Conservation (phyloP, 257 asterid species). For the Lycium ferocissimum region DNA sequence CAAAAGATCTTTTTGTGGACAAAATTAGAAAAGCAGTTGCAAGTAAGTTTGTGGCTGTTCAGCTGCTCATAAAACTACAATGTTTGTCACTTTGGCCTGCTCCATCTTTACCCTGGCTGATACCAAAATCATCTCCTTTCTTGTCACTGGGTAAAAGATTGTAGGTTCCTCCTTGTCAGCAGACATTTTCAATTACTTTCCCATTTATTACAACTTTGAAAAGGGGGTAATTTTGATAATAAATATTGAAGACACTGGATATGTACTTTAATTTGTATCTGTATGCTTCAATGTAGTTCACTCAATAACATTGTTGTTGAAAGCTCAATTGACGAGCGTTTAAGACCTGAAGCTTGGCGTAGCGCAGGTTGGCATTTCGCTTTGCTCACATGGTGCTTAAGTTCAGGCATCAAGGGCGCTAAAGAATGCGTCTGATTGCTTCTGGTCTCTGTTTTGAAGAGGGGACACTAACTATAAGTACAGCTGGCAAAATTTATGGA, state of each 20-base stretch:
- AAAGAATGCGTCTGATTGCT: neutral
- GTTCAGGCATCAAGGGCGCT: slow-evolving; percentile 18
- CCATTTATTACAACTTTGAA: neutral
- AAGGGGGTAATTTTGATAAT: neutral
- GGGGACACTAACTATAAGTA: neutral
- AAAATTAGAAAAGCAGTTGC: slow-evolving; percentile 74
- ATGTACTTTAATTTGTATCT: neutral
- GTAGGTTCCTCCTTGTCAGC: neutral
- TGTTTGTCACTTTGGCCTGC: neutral
- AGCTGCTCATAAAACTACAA: neutral
- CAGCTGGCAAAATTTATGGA: neutral
- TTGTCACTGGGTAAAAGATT: neutral
- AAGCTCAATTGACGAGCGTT: neutral
- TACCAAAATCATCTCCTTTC: neutral
- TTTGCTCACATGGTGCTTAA: slow-evolving; percentile 3
- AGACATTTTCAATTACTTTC: neutral
- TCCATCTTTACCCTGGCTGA: neutral
- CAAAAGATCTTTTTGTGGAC: slow-evolving; percentile 64
- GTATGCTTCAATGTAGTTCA: neutral
- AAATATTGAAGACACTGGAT: neutral
- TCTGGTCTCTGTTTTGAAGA: slow-evolving; percentile 8
- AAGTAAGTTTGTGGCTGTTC: slow-evolving; percentile 51
- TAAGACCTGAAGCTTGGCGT: neutral
- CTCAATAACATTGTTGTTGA: neutral
- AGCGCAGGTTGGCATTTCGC: neutral